These are phyloP conservation scores for Pisolithus microcarpus DNA, from an alignment of 768 basidiomycete genomes.

Conservation along the genomic window DNA sequence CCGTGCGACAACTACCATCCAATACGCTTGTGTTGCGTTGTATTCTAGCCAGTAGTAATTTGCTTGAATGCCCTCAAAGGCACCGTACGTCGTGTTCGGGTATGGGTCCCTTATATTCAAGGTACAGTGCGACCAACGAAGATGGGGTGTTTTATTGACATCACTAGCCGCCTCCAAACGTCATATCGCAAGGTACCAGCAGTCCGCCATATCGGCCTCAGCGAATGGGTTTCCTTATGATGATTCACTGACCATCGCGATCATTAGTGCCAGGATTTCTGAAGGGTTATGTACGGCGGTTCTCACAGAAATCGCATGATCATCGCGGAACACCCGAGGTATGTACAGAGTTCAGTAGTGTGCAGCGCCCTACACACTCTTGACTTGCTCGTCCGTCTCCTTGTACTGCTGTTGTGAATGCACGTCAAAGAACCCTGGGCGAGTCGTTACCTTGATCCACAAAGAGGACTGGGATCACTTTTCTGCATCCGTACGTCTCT, in stretches of 20 bases:
- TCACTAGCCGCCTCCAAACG: constrained; percentile 74
- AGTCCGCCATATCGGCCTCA: background rate
- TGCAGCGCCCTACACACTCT: background rate
- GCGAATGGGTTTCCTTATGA: background rate
- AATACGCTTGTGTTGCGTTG: background rate
- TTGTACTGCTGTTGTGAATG: background rate
- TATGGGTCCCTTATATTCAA: constrained; percentile 94
- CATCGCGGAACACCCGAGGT: constrained; percentile 38
- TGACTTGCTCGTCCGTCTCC: background rate
- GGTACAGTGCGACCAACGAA: constrained; percentile 32
- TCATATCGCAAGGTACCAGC: constrained; percentile 51
- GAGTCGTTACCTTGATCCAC: constrained; percentile 37
- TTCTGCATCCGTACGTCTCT: constrained; percentile 51
- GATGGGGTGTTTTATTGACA: background rate
- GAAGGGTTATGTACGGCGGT: constrained; percentile 85
- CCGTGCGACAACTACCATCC: background rate
- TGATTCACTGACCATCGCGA: background rate
- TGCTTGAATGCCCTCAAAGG: background rate
- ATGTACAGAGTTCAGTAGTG: background rate
- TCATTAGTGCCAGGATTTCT: constrained; percentile 67
- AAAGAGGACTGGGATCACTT: constrained; percentile 82
- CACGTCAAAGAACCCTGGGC: constrained; percentile 58
- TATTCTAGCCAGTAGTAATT: background rate
- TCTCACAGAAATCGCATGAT: constrained; percentile 88
- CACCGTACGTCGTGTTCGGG: constrained; percentile 73